Evolutionary conservation across 2,329 filamentous ascomycete genomes (phyloP).

Genomic region (Hypoxylon sp.): DNA sequence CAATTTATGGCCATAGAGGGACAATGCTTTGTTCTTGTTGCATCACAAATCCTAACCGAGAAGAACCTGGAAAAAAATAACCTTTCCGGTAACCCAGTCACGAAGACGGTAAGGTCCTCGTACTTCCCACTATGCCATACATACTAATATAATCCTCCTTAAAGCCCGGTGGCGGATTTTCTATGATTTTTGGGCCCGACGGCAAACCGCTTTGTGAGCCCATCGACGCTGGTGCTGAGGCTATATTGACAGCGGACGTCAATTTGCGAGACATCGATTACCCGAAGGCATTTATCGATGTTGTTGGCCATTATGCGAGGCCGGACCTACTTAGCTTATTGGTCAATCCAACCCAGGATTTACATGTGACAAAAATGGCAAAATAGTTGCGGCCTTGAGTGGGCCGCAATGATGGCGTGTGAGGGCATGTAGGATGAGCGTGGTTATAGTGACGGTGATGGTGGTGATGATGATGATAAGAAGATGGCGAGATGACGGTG

Average conservation of each 20-base stretch:
- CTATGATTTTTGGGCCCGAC: constrained; percentile 66
- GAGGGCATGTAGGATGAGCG: constrained; percentile 3
- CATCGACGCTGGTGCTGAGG: constrained; percentile 58
- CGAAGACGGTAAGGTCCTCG: constrained; percentile 50
- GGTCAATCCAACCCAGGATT: constrained; percentile 54
- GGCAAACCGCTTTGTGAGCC: constrained; percentile 60
- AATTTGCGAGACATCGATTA: constrained; percentile 60
- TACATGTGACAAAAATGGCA: constrained; percentile 50
- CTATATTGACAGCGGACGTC: constrained; percentile 65
- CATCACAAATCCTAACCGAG: constrained; percentile 58
- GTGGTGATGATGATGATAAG: constrained; percentile 7
- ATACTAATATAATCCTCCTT: constrained; percentile 34
- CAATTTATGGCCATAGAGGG: constrained; percentile 61
- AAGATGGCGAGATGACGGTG: constrained; percentile 2
- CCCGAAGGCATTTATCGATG: constrained; percentile 57
- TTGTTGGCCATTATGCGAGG: constrained; percentile 55
- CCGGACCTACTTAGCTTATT: constrained; percentile 58
- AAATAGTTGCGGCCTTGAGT: constrained; percentile 39
- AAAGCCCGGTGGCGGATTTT: constrained; percentile 60
- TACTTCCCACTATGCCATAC: constrained; percentile 9
- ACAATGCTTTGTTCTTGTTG: constrained; percentile 57
- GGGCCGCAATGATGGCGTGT: constrained; percentile 3
- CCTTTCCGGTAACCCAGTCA: constrained; percentile 55
- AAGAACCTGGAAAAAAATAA: constrained; percentile 57
- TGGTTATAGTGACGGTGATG: background rate